Conservation (phyloP, 805 yeast genomes). For the Isabelozyma rhagii region DNA sequence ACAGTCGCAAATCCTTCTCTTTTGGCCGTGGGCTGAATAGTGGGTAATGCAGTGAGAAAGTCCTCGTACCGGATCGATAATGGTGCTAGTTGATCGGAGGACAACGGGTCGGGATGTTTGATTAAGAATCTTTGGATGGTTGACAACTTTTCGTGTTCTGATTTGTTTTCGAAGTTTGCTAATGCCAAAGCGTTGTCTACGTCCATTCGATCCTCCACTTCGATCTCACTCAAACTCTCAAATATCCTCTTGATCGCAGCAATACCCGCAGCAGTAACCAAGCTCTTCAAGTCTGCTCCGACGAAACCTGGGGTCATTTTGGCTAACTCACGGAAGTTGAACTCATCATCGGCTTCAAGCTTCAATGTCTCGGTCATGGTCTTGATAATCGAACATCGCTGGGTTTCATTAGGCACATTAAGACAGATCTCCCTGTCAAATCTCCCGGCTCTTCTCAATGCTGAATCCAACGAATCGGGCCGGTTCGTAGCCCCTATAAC, state of each 20-base stretch:
- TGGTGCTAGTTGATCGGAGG: constrained; percentile 71
- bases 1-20: constrained; percentile 98
- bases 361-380: constrained; percentile 69
- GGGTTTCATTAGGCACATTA: constrained; percentile 88
- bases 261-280: constrained; percentile 93
- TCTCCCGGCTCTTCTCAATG: constrained; percentile 93
- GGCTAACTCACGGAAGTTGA: constrained; percentile 73
- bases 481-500: constrained; percentile 96
- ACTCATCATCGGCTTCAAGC: constrained; percentile 52
- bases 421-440: constrained; percentile 93
- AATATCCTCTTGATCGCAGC: constrained; percentile 91
- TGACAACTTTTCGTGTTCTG: constrained; percentile 42
- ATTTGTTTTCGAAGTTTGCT: constrained; percentile 29
- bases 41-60: constrained; percentile 80
- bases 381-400: constrained; percentile 70
- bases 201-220: constrained; percentile 37
- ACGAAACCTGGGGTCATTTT: constrained; percentile 96
- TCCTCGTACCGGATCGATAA: constrained; percentile 76
- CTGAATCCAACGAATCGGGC: constrained; percentile 93
- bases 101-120: constrained; percentile 76
- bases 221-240: constrained; percentile 47
- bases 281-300: constrained; percentile 93
- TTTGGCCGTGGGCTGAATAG: constrained; percentile 94
- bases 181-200: constrained; percentile 18
- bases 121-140: constrained; percentile 70